Evolutionary conservation across 768 basidiomycete genomes (phyloP).

Genomic region (Phylloporus sp.): DNA sequence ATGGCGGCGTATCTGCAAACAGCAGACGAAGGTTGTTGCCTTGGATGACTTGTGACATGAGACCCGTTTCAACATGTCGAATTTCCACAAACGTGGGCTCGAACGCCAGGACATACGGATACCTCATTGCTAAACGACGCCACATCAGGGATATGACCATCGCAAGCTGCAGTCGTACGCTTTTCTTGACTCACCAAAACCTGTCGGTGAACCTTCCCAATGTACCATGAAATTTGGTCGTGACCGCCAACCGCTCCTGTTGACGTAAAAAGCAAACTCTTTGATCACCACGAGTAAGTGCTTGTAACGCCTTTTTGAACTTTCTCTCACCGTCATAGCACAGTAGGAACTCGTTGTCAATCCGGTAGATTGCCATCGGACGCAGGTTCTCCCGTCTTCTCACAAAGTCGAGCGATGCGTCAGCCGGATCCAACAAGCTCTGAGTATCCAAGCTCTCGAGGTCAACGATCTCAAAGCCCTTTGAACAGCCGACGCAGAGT

Average conservation of each 20-base stretch:
- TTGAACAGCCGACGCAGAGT: constrained; percentile 94
- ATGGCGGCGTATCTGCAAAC: constrained; percentile 91
- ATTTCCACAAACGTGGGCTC: constrained; percentile 97
- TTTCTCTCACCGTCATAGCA: constrained; percentile 87
- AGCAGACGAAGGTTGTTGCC: constrained; percentile 86
- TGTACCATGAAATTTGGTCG: constrained; percentile 90
- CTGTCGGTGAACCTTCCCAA: constrained; percentile 94
- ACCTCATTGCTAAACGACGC: constrained; percentile 70
- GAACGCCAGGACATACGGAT: constrained; percentile 95
- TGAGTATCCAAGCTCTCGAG: constrained; percentile 96
- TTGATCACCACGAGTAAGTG: constrained; percentile 3
- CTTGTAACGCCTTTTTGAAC: background rate
- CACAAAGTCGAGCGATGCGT: constrained; percentile 90
- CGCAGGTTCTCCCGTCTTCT: constrained; percentile 81
- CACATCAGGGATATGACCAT: constrained; percentile 4
- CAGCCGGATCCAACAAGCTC: constrained; percentile 89
- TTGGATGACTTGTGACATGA: constrained; percentile 91
- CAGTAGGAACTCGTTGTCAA: constrained; percentile 93
- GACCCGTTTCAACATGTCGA: constrained; percentile 89
- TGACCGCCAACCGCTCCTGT: constrained; percentile 91
- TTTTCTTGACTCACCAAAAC: constrained; percentile 76
- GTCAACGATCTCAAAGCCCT: constrained; percentile 98
- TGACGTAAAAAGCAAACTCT: constrained; percentile 99
- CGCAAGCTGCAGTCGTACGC: background rate
- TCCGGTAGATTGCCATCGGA: constrained; percentile 95